Evolutionary conservation across 2,329 filamentous ascomycete species (phyloP), one percentile per base, ranked within the genome.

Genomic region (Fulvia fulva): DNA sequence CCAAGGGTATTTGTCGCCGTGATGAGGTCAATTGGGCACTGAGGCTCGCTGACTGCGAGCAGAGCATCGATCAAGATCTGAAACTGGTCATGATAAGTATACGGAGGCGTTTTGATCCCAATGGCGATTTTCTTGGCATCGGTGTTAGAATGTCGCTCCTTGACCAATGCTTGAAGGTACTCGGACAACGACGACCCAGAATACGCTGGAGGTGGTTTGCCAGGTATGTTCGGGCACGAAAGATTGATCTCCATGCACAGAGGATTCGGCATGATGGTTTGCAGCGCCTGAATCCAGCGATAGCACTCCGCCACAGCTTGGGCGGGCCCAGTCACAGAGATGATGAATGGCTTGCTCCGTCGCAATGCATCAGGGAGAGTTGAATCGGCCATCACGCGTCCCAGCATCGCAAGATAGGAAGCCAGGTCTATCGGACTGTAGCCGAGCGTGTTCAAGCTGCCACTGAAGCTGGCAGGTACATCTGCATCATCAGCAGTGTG

Each of bases 191-290:
- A 75, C 0, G 64, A 63, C 0, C 76, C 72, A 7, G 82, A 79
- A 70, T 91, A 92, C 0, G 89, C 89, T 5, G 89, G 88, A 0
- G 89, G 89, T 0, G 88, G 85, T 49, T 81, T 81, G 19, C 77
- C 76, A 0, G 81, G 78, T 51, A 92, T 91, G 67, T 93, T 92
- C 0, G 89, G 89, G 65, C 89, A 92, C 30, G 84, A 88, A 28
- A 92, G 81, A 69, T 93, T 93, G 67, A 92, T 78, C 72, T 93
- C 89, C 77, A 91, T 83, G 19, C 85, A 85, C 0, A 90, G 75
- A 1, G 79, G 78, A 63, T 84, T 77, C 23, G 25, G 50, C 3
- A 69, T 77, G 1, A 53, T 56, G 1, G 45, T 19, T 58, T 79
- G 60, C 60, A 67, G 49, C 25, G 58, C 58, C 70, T 68, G 71